Percentiles rank a stretch among this genome's conserved stretches.
phyloP scores from a whole-genome alignment of 2,329 filamentous ascomycete genomes.

The Colletotrichum lindemuthianum region DNA sequence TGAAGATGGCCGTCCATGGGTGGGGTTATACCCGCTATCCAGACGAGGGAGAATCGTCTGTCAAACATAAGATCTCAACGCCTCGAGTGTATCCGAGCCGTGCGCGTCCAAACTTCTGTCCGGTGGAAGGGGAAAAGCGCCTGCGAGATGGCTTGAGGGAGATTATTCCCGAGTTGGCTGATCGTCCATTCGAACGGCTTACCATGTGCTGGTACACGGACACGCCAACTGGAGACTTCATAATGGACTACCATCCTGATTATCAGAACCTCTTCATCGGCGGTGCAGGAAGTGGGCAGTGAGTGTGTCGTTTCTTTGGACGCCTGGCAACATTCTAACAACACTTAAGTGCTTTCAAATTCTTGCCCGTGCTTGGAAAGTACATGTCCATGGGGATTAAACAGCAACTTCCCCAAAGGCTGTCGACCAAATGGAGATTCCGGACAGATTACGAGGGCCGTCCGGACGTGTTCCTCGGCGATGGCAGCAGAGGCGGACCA shows the following conservation, averaged over 20 bases:
- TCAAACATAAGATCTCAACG: neutral
- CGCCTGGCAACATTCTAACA: neutral
- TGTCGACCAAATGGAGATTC: conserved; percentile 45
- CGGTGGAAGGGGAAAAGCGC: conserved; percentile 60
- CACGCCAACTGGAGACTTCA: conserved; percentile 69
- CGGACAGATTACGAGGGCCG: conserved; percentile 5
- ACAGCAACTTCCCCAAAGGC: conserved; percentile 38
- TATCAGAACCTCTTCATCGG: conserved; percentile 57
- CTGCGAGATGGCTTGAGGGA: conserved; percentile 62
- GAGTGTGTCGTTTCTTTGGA: neutral
- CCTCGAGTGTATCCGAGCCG: conserved; percentile 6
- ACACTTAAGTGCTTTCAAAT: conserved; percentile 39
- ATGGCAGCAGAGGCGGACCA: conserved; percentile 45
- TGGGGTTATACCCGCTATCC: conserved; percentile 60
- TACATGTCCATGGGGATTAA: conserved; percentile 44
- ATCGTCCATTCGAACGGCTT: conserved; percentile 60
- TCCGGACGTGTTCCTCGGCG: conserved; percentile 38
- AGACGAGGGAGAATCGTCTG: conserved; percentile 21
- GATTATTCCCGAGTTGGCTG: conserved; percentile 63
- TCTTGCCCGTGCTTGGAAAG: conserved; percentile 40
- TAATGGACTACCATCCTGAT: conserved; percentile 65
- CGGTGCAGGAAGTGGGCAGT: conserved; percentile 56
- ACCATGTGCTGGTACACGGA: conserved; percentile 74
- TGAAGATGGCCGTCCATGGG: conserved; percentile 70
- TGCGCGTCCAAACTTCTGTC: conserved; percentile 52